Evolutionary conservation across 345 rosid genomes (phyloP), one percentile per base, ranked within the genome.

Genomic region (Cochlearia excelsa): DNA sequence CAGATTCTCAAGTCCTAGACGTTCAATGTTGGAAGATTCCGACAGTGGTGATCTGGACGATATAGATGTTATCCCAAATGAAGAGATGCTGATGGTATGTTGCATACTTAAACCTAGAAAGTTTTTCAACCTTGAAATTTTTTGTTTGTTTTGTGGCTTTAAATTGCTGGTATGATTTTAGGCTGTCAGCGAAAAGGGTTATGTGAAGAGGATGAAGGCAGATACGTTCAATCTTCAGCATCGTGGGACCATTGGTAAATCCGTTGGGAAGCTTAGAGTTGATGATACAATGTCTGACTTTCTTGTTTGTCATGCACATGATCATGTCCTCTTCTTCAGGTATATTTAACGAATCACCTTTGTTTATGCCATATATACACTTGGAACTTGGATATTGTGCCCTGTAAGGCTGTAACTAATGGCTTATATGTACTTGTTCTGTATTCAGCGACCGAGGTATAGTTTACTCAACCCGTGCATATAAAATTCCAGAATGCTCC

Each of bases 111-210:
- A 47, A 57, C 67, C 46, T 64, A 38, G 3, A 49, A 48, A 45
- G 6, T 57, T 51, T 50, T 65, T 45, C 51, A 45, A 57, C 10
- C 1, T 51, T 51, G 23, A 5, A 52, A 57, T 30, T 7, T 34
- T 54, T 38, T 41, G 30, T 23, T 42, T 54, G 68, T 57, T 46
- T 55, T 50, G 26, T 26, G 39, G 57, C 54, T 51, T 46, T n/a
- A n/a, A 65, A 28, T 51, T 30, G 69, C 42, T 59, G 26, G 54
- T 16, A 45, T 58, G 65, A 66, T 78, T 74, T 66, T 78, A 92
- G 98, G 95, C 94, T 23, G 28, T 92, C 54, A 88, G 98, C 66
- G 98, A 92, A 75, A 92, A 92, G 66, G 98, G 98, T 46, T 92
- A 92, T 78, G 77, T 88, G 57, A 92, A 92, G 79, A 82, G 97